A percentile compares a stretch with the other conserved stretches of the same genome.
Conservation (phyloP, 2,329 filamentous ascomycete genomes). For the Fusarium mexicanum region DNA sequence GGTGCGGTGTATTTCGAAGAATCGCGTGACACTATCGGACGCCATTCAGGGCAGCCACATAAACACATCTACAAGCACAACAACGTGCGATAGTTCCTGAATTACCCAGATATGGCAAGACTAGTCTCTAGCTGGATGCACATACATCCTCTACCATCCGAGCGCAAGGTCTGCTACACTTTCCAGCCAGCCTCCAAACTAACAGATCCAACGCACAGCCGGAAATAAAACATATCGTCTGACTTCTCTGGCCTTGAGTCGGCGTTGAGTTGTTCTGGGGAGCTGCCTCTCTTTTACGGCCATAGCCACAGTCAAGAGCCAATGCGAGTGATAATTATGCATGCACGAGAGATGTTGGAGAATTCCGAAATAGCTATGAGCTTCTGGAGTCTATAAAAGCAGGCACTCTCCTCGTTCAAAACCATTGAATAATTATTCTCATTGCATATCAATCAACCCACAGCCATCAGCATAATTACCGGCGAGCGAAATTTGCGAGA, state of each 20-base stretch:
- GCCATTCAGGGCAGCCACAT: not conserved
- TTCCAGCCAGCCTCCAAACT: not conserved
- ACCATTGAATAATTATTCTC: not conserved
- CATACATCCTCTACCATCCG: not conserved
- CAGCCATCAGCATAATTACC: not conserved
- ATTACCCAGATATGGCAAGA: rapidly evolving
- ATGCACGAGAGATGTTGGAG: not conserved
- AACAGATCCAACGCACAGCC: rapidly evolving
- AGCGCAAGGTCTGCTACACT: not conserved
- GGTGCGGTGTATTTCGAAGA: rapidly evolving
- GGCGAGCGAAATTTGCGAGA: not conserved
- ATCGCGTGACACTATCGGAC: not conserved
- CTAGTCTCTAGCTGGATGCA: too few relatives aligned
- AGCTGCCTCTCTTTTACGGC: not conserved
- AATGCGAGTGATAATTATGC: not conserved
- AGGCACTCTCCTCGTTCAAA: not conserved
- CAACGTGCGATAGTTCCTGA: not conserved
- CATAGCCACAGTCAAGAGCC: not conserved
- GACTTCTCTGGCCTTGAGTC: not conserved
- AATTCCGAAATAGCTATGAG: not conserved
- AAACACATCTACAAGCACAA: too few relatives aligned
- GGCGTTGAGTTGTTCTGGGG: rapidly evolving
- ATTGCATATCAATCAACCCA: rapidly evolving
- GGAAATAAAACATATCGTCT: too few relatives aligned
- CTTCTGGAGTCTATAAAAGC: not conserved